Conservation (phyloP, 2,329 filamentous ascomycete genomes). For the Aspergillus candidus region DNA sequence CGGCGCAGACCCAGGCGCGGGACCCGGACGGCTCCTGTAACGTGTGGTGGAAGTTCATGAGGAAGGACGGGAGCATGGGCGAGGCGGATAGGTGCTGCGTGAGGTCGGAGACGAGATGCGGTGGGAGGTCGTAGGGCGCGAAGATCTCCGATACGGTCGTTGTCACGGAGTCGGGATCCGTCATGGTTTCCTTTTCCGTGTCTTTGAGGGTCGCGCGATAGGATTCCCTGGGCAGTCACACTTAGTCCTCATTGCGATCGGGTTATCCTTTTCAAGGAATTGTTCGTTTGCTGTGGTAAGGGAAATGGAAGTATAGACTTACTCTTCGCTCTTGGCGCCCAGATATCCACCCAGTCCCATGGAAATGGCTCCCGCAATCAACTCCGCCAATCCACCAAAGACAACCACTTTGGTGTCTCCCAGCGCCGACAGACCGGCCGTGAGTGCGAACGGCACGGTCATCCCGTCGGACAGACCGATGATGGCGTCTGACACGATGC, state of each 20-base stretch:
- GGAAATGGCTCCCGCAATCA: conserved; percentile 68
- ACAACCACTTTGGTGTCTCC: conserved; percentile 63
- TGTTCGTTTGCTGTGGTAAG: no score
- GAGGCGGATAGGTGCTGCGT: conserved; percentile 32
- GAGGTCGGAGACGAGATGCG: conserved; percentile 30
- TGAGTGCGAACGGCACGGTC: conserved; percentile 73
- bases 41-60: conserved; percentile 40
- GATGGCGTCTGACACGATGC: conserved; percentile 53
- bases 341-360: conserved; percentile 74
- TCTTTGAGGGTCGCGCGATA: conserved; percentile 36
- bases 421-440: conserved; percentile 59
- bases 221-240: conserved; percentile 25
- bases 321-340: conserved; percentile 49
- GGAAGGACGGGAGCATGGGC: conserved; percentile 32
- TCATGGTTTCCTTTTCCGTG: conserved; percentile 27
- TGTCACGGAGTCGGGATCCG: conserved; percentile 24
- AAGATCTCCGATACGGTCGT: conserved; percentile 34
- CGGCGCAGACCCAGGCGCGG: conserved; percentile 32
- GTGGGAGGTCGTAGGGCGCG: conserved; percentile 34
- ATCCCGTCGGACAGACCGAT: conserved; percentile 73
- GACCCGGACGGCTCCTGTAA: conserved; percentile 34
- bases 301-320: conserved; percentile 9
- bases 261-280: neutral
- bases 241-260: neutral
- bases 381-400: conserved; percentile 66